These are phyloP conservation scores for Tuber melanosporum DNA, from an alignment of 495 filamentous ascomycete species.

Conservation along the genomic window DNA sequence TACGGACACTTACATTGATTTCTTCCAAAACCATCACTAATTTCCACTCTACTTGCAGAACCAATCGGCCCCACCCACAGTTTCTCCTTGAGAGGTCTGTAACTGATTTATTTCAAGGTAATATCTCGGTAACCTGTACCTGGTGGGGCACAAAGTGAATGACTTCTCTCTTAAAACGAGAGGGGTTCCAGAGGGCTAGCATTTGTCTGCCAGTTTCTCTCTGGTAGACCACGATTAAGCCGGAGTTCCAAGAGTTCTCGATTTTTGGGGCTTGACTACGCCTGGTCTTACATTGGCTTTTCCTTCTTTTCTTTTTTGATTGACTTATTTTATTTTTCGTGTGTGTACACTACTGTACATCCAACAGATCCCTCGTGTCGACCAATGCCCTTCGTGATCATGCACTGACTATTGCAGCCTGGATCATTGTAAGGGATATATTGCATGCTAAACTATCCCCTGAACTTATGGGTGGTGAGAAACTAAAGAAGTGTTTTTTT, in stretches of 20 bases:
- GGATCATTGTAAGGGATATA: background rate
- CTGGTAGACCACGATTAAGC: constrained; percentile 37
- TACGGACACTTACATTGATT: background rate
- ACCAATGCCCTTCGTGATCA: background rate
- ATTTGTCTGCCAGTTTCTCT: constrained; percentile 34
- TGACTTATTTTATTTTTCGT: background rate
- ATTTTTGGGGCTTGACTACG: constrained; percentile 35
- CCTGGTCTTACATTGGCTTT: constrained; percentile 25
- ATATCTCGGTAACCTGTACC: constrained; percentile 33
- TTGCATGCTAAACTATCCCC: background rate
- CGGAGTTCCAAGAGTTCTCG: constrained; percentile 26
- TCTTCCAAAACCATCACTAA: background rate
- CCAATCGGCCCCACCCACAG: constrained; percentile 27
- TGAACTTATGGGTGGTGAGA: background rate
- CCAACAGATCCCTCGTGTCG: background rate
- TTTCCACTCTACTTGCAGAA: background rate
- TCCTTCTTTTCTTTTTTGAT: background rate
- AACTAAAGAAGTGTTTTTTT: background rate
- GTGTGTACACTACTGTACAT: background rate
- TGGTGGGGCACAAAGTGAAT: constrained; percentile 28
- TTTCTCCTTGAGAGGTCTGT: constrained; percentile 20
- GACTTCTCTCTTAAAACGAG: constrained; percentile 11
- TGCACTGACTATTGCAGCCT: constrained; percentile 4
- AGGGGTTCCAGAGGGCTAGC: constrained; percentile 21
- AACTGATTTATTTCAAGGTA: constrained; percentile 34